phyloP scores from a whole-genome alignment of 108 stramenopile genomes.

The Skeletonema marinoi region DNA sequence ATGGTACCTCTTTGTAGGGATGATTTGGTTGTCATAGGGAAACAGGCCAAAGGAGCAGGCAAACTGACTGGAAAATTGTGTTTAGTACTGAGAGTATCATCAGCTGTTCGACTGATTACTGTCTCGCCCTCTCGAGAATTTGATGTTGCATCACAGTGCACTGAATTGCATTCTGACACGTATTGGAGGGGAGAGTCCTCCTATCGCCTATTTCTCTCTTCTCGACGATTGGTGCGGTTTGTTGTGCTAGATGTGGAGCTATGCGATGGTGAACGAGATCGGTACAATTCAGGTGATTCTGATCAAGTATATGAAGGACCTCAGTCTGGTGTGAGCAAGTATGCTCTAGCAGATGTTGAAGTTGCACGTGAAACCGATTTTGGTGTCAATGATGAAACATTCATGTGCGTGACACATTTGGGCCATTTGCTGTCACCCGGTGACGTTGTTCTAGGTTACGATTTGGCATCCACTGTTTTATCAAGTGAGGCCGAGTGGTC shows the following conservation, averaged over 20 bases:
- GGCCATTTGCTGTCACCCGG: constrained; percentile 92
- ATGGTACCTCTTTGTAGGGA: constrained; percentile 97
- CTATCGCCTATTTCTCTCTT: constrained; percentile 66
- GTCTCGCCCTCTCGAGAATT: constrained; percentile 67
- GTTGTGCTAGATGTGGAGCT: constrained; percentile 94
- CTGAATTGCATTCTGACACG: constrained; percentile 60
- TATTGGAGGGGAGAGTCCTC: constrained; percentile 81
- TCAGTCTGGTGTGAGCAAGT: constrained; percentile 50
- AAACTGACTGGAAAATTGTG: constrained; percentile 74
- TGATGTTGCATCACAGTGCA: constrained; percentile 28
- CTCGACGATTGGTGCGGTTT: constrained; percentile 76
- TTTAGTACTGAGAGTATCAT: constrained; percentile 70
- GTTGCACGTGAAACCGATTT: constrained; percentile 93
- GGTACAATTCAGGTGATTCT: constrained; percentile 21
- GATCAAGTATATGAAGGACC: constrained; percentile 42
- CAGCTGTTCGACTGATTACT: constrained; percentile 67
- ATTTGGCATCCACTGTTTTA: constrained; percentile 73
- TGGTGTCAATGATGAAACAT: constrained; percentile 87
- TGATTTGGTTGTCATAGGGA: constrained; percentile 91
- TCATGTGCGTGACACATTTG: constrained; percentile 91
- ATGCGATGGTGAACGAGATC: constrained; percentile 33
- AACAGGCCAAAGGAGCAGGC: constrained; percentile 68
- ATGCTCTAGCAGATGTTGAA: constrained; percentile 92
- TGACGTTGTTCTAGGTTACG: constrained; percentile 96
- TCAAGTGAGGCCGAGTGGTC: constrained; percentile 58